Evolutionary conservation across 2,329 filamentous ascomycete species (phyloP).

Genomic region (Hymenoscyphus albidus): DNA sequence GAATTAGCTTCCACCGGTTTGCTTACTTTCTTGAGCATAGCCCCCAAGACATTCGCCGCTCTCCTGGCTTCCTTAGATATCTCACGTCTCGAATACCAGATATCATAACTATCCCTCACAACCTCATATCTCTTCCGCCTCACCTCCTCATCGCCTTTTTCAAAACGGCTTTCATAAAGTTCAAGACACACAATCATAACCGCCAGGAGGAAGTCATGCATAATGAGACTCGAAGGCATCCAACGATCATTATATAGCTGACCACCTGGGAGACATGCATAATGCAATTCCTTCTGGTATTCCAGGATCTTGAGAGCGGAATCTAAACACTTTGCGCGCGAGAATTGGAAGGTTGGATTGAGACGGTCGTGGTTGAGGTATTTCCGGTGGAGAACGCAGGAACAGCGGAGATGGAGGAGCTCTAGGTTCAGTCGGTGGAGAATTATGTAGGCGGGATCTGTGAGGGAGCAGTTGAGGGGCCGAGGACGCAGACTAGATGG

Average conservation of each 20-base stretch:
- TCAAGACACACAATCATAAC: constrained; percentile 20
- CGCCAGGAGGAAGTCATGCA: constrained; percentile 18
- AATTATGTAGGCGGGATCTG: constrained; percentile 12
- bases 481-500: constrained; percentile 41
- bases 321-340: constrained; percentile 47
- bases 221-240: constrained; percentile 17
- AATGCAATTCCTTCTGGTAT: constrained; percentile 38
- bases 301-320: constrained; percentile 45
- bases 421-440: constrained; percentile 15
- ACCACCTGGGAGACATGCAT: constrained; percentile 14
- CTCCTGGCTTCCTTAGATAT: constrained; percentile 13
- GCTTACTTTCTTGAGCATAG: constrained; percentile 14
- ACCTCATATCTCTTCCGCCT: constrained; percentile 9
- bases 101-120: constrained; percentile 14
- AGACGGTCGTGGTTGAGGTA: constrained; percentile 37
- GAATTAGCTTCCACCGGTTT: not conserved
- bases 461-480: constrained; percentile 11
- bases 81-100: constrained; percentile 10
- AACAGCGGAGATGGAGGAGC: constrained; percentile 14
- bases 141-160: not conserved
- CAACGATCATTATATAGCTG: constrained; percentile 13
- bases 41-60: constrained; percentile 14
- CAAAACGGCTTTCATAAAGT: constrained; percentile 12
- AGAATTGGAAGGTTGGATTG: constrained; percentile 48
- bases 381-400: constrained; percentile 20